A percentile compares a stretch with the other conserved stretches of the same genome.
phyloP scores from a whole-genome alignment of 495 filamentous ascomycete species.

The Podospora pseudoanserina region DNA sequence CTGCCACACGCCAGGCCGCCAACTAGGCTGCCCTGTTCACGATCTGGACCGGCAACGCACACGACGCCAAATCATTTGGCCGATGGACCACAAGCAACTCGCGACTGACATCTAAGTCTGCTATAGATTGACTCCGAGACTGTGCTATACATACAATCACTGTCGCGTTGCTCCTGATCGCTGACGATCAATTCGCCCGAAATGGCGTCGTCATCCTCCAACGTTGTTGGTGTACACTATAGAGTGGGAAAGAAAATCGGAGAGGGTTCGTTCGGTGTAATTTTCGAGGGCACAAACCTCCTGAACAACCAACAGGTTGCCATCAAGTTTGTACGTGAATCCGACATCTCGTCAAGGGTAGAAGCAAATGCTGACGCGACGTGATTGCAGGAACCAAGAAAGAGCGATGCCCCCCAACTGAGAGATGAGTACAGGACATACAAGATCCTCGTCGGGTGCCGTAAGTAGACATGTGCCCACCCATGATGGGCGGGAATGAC shows the following conservation, averaged over 20 bases:
- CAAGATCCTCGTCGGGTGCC: conserved; percentile 98
- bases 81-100: neutral
- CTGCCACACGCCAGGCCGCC: neutral
- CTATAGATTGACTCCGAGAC: neutral
- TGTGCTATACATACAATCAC: neutral
- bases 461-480: conserved; percentile 56
- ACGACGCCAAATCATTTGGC: neutral
- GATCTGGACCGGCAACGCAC: neutral
- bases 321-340: conserved; percentile 90
- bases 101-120: neutral
- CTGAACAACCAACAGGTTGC: conserved; percentile 99
- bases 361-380: neutral
- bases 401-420: conserved; percentile 96
- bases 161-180: neutral
- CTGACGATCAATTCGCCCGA: conserved; percentile 14
- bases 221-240: conserved; percentile 99
- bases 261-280: conserved; percentile 97
- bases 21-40: neutral
- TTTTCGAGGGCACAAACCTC: conserved; percentile 97
- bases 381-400: conserved; percentile 79
- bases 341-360: neutral
- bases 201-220: conserved; percentile 94
- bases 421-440: conserved; percentile 99
- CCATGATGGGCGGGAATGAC: neutral
- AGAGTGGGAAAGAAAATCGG: conserved; percentile 99